Conservation (phyloP, 2,329 filamentous ascomycete species). For the Xylaria sp. region DNA sequence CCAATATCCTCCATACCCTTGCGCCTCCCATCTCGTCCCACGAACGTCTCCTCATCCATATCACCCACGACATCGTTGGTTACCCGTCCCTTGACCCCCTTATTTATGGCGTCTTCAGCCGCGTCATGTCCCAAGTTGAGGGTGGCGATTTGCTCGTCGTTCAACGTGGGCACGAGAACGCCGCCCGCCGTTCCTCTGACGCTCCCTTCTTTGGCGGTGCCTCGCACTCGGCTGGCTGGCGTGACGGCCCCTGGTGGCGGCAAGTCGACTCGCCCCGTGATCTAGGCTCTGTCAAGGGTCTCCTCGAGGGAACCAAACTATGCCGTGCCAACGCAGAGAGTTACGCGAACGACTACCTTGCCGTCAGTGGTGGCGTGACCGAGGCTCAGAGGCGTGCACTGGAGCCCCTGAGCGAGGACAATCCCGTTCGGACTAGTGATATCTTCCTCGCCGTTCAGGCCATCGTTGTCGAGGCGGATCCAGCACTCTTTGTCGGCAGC, state of each 20-base stretch:
- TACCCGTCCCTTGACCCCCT: slow-evolving; percentile 94
- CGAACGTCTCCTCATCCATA: slow-evolving; percentile 95
- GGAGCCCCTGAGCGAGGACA: slow-evolving; percentile 78
- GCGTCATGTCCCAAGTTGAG: slow-evolving; percentile 99
- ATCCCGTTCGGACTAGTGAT: slow-evolving; percentile 90
- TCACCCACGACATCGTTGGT: slow-evolving; percentile 91
- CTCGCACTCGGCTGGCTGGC: slow-evolving; percentile 68
- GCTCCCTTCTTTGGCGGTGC: slow-evolving; percentile 57
- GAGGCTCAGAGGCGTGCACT: slow-evolving; percentile 79
- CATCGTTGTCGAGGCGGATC: slow-evolving; percentile 68
- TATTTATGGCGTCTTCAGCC: slow-evolving; percentile 88
- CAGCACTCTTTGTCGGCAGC: slow-evolving; percentile 70
- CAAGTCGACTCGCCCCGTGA: slow-evolving; percentile 72
- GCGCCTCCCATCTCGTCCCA: slow-evolving; percentile 96
- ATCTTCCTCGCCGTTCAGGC: slow-evolving; percentile 97
- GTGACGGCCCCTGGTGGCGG: slow-evolving; percentile 96
- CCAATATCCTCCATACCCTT: slow-evolving; percentile 91
- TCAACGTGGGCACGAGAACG: slow-evolving; percentile 87
- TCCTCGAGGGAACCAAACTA: slow-evolving; percentile 88
- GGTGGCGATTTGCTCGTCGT: slow-evolving; percentile 93
- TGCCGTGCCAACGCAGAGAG: slow-evolving; percentile 87
- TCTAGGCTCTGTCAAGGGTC: slow-evolving; percentile 78
- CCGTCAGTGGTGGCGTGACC: slow-evolving; percentile 77
- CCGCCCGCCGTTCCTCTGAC: slow-evolving; percentile 69
- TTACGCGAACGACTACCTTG: slow-evolving; percentile 85